Conservation (phyloP, 2,329 filamentous ascomycete species). For the Cadophora sp. region DNA sequence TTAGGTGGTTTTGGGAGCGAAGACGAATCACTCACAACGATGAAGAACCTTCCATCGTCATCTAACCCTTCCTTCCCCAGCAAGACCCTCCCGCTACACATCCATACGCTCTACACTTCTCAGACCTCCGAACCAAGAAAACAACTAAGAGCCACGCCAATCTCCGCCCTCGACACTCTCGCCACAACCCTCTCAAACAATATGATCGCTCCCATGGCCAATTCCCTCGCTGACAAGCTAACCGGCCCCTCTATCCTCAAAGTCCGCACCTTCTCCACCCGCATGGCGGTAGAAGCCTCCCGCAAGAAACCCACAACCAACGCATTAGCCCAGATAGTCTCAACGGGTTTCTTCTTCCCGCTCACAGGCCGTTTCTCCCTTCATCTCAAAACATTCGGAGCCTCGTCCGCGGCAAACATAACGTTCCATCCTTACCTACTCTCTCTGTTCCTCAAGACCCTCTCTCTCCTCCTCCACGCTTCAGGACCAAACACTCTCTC, state of each 20-base stretch:
- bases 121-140: slow-evolving; percentile 42
- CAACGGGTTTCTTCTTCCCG: slow-evolving; percentile 83
- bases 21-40: slow-evolving; percentile 43
- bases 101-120: slow-evolving; percentile 73
- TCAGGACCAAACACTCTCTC: slow-evolving; percentile 79
- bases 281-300: slow-evolving; percentile 69
- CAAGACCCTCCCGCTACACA: slow-evolving; percentile 74
- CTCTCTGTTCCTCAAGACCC: slow-evolving; percentile 81
- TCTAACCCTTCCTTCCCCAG: slow-evolving; percentile 70
- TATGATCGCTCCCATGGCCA: slow-evolving; percentile 83
- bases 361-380: slow-evolving; percentile 82
- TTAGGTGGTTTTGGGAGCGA: slow-evolving; percentile 74
- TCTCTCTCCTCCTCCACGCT: slow-evolving; percentile 82
- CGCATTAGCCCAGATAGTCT: slow-evolving; percentile 77
- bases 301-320: slow-evolving; percentile 70
- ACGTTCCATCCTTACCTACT: slow-evolving; percentile 79
- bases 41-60: slow-evolving; percentile 35
- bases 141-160: slow-evolving; percentile 19
- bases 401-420: slow-evolving; percentile 57
- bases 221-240: slow-evolving; percentile 78
- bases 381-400: slow-evolving; percentile 59
- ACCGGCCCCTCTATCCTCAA: slow-evolving; percentile 87
- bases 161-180: slow-evolving; percentile 65
- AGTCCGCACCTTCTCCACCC: slow-evolving; percentile 85
- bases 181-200: slow-evolving; percentile 70